Percentiles rank a stretch among this genome's conserved stretches.
Conservation (phyloP, 179 eudicot genomes). For the Heliamphora pulchella region DNA sequence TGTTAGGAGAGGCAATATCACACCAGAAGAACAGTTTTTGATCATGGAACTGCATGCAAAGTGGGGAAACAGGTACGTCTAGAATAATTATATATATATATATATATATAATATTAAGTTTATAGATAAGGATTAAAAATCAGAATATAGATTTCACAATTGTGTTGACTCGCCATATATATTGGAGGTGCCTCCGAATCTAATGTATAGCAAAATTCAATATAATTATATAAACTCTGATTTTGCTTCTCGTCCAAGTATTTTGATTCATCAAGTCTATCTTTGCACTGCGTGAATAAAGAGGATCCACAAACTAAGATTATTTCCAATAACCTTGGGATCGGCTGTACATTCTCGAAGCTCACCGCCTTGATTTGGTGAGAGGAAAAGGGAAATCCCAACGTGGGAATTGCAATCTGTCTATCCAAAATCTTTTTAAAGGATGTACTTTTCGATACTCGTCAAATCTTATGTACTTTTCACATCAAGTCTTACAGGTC, state of each 20-base stretch:
- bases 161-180: too few species aligned
- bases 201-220: too few species aligned
- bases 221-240: too few species aligned
- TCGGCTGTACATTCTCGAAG: not conserved
- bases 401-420: not conserved
- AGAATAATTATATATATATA: not conserved
- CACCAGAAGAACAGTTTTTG: slow-evolving; percentile 83
- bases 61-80: slow-evolving; percentile 79
- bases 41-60: slow-evolving; percentile 96
- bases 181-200: too few species aligned
- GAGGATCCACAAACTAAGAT: not conserved
- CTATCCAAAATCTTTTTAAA: too few species aligned
- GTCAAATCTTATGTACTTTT: too few species aligned
- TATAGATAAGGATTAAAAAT: too few species aligned
- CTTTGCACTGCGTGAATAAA: not conserved
- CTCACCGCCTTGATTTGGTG: not conserved
- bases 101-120: too few species aligned
- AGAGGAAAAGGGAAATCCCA: not conserved
- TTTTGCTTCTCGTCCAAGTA: not conserved
- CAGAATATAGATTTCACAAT: too few species aligned
- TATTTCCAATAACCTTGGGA: not conserved
- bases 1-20: slow-evolving; percentile 87
- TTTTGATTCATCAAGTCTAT: not conserved
- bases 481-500: too few species aligned
- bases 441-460: not conserved